Evolutionary conservation across 2,329 filamentous ascomycete genomes (phyloP), one percentile per base, ranked within the genome.

Genomic region (Fusarium napiforme): DNA sequence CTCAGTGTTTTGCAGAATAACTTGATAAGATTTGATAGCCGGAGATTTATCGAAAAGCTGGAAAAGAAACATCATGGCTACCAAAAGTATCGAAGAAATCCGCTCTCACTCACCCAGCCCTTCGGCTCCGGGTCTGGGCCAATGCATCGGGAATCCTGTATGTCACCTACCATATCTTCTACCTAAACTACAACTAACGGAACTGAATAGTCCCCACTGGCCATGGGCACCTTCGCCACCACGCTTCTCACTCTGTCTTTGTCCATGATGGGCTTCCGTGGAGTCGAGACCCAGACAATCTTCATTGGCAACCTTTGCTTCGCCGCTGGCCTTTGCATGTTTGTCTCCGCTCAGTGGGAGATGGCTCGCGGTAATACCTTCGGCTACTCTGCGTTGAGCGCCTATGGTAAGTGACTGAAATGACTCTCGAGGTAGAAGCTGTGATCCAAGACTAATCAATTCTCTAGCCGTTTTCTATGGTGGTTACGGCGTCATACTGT

Each of bases 141-240:
- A 65, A 18, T 50, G 30, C 6, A 60, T 72, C 21, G 69, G 69
- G 36, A 72, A 72, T 23, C 69, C 69, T 50, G 69, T 72, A 60
- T 5, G 64, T 37, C 7, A 11, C 14, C 16, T 16, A 4, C 18
- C 26, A 2, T 47, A 3, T 21, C 7, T 4, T n/a, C 26, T 16
- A 5, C 5, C 5, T 7, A 19, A 8, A 39, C 12, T 7, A 5
- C 14, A 14, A 37, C 69, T 72, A 23, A 72, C 36, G 23, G 28
- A 21, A 4, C 12, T 15, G 9, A 2, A 21, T 7, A 73, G 70
- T 67, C 71, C 2, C 71, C 78, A 18, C 49, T 79, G 4, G 78
- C 78, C 4, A 79, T 79, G 77, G 78, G 77, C 7, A 77, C 74
- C 2, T 80, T 80, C 32, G 78, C 78, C 2, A 79, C 78, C 7